phyloP scores from a whole-genome alignment of 768 basidiomycete genomes.

The Pisolithus tinctorius region DNA sequence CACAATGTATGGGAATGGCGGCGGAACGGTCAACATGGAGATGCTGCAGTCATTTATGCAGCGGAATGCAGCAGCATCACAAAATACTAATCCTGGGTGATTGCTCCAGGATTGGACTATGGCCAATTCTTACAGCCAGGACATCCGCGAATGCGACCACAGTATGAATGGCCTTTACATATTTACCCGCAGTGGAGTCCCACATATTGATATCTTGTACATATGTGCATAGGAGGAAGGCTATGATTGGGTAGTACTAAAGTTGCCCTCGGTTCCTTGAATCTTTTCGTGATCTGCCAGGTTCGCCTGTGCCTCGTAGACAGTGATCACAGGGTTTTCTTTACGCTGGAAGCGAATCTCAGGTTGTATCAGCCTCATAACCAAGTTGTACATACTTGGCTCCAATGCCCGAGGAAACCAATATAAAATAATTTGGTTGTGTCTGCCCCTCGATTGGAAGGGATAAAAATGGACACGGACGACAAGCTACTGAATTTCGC shows the following conservation, averaged over 20 bases:
- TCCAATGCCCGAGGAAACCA: slow-evolving; percentile 80
- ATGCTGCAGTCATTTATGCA: slow-evolving; percentile 45
- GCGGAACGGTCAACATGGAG: slow-evolving; percentile 29
- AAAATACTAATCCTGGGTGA: slow-evolving; percentile 15
- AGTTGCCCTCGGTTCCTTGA: slow-evolving; percentile 63
- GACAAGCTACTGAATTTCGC: slow-evolving; percentile 83
- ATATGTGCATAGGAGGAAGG: background rate
- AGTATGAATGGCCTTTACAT: no score
- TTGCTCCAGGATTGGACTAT: background rate
- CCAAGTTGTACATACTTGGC: slow-evolving; percentile 42
- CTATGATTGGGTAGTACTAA: slow-evolving; percentile 39
- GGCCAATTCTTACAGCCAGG: background rate
- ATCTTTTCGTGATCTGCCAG: slow-evolving; percentile 85
- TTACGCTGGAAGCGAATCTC: slow-evolving; percentile 50
- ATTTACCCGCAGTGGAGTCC: no score
- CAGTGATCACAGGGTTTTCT: slow-evolving; percentile 68
- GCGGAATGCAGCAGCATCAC: slow-evolving; percentile 24
- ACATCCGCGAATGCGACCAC: background rate
- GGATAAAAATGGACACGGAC: slow-evolving; percentile 78
- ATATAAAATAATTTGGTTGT: slow-evolving; percentile 74
- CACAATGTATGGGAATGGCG: slow-evolving; percentile 18
- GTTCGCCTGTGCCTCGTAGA: slow-evolving; percentile 86
- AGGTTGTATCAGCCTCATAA: background rate
- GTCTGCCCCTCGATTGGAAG: slow-evolving; percentile 73
- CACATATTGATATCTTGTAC: background rate